Evolutionary conservation across 2,329 filamentous ascomycete species (phyloP), one percentile per base, ranked within the genome.

Genomic region (Rhynchosporium graminicola): DNA sequence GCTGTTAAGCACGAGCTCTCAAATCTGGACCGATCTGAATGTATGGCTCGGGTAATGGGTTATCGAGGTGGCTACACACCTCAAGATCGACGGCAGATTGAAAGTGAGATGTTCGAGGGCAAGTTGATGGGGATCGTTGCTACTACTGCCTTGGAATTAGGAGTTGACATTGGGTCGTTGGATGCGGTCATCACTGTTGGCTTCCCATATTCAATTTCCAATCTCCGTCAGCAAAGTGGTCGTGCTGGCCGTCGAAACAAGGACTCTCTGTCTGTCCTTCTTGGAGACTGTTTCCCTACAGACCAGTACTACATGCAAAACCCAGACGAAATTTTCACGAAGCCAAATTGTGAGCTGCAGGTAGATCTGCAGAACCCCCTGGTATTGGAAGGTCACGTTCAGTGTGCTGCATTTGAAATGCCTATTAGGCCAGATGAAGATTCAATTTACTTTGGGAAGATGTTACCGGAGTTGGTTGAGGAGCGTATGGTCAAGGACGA

Each of bases 271-370:
- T 96, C 92, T 0, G 86, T 99, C 2, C 79, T 99, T 0, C 86
- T 99, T 0, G 95, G 93, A 2, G 93, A 97, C 72, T 87, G 87
- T 67, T 97, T 95, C 68, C 87, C 93, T 2, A 92, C 91, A 0
- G 95, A 99, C 74, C 95, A 99, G 73, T 87, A 96, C 73, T 99
- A 96, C 76, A 99, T 99, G 95, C 87, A 91, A 65, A 96, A 98
- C 67, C 95, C 95, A 0, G 89, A 95, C 65, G 92, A 97, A 75
- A 88, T 99, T 29, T 94, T 98, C 76, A 95, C 90, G 0, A 91
- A 91, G 70, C 92, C 93, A 0, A 97, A 97, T 67, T 90, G 88
- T 68, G 90, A 92, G 74, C 80, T 98, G 2, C 92, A 95, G 72
- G 90, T 98, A 4, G 95, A 99, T 73, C 79, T 99, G n/a, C 83